phyloP scores from a whole-genome alignment of 345 rosid genomes.

The Eucalyptus fibrosa region DNA sequence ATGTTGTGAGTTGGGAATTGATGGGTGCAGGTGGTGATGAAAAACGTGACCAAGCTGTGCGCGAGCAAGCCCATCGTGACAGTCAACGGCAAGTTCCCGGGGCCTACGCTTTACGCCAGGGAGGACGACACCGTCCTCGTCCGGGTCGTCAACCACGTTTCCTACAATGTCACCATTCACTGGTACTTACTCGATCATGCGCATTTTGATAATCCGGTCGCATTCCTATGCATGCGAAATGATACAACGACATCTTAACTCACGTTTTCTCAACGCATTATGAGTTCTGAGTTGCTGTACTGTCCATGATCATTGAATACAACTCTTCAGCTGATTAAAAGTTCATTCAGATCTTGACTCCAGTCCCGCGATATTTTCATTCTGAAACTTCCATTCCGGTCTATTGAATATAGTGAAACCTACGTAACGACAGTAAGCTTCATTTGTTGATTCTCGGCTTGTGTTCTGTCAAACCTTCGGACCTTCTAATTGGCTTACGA shows the following conservation, averaged over 20 bases:
- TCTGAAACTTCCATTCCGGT: background rate
- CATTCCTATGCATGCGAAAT: background rate
- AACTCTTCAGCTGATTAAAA: background rate
- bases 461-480: background rate
- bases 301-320: background rate
- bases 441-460: background rate
- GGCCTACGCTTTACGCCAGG: constrained; percentile 61
- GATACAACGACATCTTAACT: background rate
- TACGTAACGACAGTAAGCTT: background rate
- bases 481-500: background rate
- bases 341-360: background rate
- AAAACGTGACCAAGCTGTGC: constrained; percentile 54
- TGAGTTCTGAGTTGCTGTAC: background rate
- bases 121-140: constrained; percentile 54
- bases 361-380: background rate
- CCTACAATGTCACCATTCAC: constrained; percentile 53
- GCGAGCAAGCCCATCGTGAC: constrained; percentile 47
- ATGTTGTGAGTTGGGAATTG: background rate
- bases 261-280: background rate
- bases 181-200: constrained; percentile 16
- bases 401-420: background rate
- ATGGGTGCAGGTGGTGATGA: constrained; percentile 35
- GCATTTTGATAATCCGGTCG: background rate
- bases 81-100: constrained; percentile 56
- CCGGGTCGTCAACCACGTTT: constrained; percentile 44